Conservation (phyloP, 2,329 filamentous ascomycete genomes). For the Podosphaera fusca region DNA sequence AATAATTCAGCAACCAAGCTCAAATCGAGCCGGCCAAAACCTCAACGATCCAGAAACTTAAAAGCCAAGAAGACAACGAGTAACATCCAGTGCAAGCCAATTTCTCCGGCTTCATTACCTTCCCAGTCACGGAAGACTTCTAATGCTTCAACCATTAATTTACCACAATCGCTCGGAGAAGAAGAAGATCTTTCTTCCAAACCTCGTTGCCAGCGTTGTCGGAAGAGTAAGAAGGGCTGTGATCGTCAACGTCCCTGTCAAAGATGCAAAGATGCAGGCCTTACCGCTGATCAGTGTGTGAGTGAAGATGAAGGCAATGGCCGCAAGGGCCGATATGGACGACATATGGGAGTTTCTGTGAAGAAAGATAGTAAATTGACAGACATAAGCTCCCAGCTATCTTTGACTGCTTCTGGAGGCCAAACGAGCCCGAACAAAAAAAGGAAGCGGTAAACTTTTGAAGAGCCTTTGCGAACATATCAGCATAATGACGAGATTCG, state of each 20-base stretch:
- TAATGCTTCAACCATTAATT: conserved; percentile 32
- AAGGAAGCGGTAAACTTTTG: conserved; percentile 31
- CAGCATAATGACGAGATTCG: background rate
- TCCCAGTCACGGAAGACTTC: conserved; percentile 54
- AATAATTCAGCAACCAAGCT: conserved; percentile 20
- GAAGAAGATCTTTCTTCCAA: conserved; percentile 88
- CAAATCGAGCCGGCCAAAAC: conserved; percentile 23
- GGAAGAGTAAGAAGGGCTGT: conserved; percentile 98
- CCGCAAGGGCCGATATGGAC: conserved; percentile 74
- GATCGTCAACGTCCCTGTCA: conserved; percentile 90
- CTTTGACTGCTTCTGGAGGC: conserved; percentile 4
- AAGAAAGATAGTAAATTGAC: conserved; percentile 29
- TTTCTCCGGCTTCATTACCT: conserved; percentile 44
- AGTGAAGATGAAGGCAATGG: conserved; percentile 97
- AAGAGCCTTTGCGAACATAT: background rate
- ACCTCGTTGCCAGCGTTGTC: conserved; percentile 89
- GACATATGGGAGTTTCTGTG: conserved; percentile 45
- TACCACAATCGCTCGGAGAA: conserved; percentile 34
- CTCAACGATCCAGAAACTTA: conserved; percentile 11
- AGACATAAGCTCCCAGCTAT: conserved; percentile 12
- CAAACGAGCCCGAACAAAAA: conserved; percentile 31
- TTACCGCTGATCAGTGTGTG: conserved; percentile 79
- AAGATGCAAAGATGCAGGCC: conserved; percentile 85
- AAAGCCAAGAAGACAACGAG: conserved; percentile 29
- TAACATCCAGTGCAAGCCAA: conserved; percentile 21